Evolutionary conservation across 176 grass and related monocot genomes (phyloP).

Genomic region (Hsuehochloa calcarea): DNA sequence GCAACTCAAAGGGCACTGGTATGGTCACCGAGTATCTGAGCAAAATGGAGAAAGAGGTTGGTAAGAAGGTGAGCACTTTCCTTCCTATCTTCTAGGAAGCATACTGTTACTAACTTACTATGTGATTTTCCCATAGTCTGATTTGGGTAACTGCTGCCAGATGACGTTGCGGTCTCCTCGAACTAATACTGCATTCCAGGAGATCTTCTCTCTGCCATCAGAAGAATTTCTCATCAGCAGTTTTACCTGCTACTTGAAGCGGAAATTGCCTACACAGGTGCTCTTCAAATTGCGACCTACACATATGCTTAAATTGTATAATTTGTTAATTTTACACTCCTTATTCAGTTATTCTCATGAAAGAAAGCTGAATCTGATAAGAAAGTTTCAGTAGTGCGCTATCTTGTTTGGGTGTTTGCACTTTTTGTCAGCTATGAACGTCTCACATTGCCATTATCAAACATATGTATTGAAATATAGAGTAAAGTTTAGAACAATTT

Average conservation of each 20-base stretch:
- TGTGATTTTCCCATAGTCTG: conserved; percentile 22
- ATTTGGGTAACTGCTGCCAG: conserved; percentile 53
- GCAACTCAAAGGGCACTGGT: conserved; percentile 72
- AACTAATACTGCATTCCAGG: conserved; percentile 85
- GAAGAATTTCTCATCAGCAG: conserved; percentile 98
- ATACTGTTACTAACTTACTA: background rate
- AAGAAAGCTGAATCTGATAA: background rate
- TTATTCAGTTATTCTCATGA: conserved; percentile 20
- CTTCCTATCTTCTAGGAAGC: background rate
- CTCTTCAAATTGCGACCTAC: background rate
- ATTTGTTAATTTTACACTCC: background rate
- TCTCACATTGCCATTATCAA: background rate
- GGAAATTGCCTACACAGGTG: conserved; percentile 90
- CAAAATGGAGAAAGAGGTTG: conserved; percentile 98
- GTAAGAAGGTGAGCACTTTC: conserved; percentile 71
- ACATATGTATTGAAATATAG: conserved; percentile 23
- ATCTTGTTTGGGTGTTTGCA: background rate
- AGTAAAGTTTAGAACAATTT: background rate
- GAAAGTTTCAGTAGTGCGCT: background rate
- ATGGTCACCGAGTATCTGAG: conserved; percentile 71
- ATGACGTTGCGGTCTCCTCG: conserved; percentile 80
- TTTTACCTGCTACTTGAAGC: conserved; percentile 94
- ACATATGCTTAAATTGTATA: background rate
- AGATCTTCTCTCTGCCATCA: conserved; percentile 77
- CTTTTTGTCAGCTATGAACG: background rate